phyloP scores from a whole-genome alignment of 768 basidiomycete genomes.

The Rhizopogon rudus region DNA sequence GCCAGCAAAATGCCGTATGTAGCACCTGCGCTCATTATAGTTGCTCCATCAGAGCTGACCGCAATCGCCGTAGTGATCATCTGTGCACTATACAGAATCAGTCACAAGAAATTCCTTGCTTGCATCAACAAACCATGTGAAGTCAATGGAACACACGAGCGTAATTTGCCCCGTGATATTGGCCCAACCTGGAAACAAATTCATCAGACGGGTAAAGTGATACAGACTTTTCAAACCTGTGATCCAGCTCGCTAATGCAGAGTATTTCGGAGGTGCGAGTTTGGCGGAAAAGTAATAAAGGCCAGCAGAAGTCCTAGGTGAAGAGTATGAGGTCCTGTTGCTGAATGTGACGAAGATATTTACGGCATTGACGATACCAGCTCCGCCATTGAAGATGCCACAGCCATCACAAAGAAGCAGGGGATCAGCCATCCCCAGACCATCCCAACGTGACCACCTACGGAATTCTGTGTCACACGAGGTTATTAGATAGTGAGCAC shows the following conservation, averaged over 20 bases:
- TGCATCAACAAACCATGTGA: slow-evolving; percentile 43
- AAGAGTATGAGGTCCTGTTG: background rate
- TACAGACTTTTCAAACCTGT: slow-evolving; percentile 29
- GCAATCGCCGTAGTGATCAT: slow-evolving; percentile 73
- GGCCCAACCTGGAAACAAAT: slow-evolving; percentile 57
- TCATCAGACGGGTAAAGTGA: background rate
- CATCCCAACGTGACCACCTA: slow-evolving; percentile 75
- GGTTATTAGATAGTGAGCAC: slow-evolving; percentile 7
- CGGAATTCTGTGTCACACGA: background rate
- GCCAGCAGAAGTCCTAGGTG: slow-evolving; percentile 64
- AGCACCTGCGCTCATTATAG: slow-evolving; percentile 48
- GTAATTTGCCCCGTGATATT: slow-evolving; percentile 69
- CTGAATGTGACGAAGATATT: background rate
- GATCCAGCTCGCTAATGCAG: slow-evolving; percentile 62
- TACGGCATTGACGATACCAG: slow-evolving; percentile 74
- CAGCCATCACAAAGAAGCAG: slow-evolving; percentile 57
- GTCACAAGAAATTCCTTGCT: background rate
- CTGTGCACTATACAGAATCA: slow-evolving; percentile 44
- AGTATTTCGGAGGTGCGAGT: slow-evolving; percentile 56
- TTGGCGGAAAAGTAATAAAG: slow-evolving; percentile 78
- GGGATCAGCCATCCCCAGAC: slow-evolving; percentile 77
- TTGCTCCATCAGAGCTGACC: slow-evolving; percentile 50
- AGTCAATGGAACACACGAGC: slow-evolving; percentile 72
- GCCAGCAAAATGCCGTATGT: slow-evolving; percentile 66
- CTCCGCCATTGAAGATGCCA: slow-evolving; percentile 72